phyloP scores from a whole-genome alignment of 768 basidiomycete species.

The Fistulinella prunicolor region DNA sequence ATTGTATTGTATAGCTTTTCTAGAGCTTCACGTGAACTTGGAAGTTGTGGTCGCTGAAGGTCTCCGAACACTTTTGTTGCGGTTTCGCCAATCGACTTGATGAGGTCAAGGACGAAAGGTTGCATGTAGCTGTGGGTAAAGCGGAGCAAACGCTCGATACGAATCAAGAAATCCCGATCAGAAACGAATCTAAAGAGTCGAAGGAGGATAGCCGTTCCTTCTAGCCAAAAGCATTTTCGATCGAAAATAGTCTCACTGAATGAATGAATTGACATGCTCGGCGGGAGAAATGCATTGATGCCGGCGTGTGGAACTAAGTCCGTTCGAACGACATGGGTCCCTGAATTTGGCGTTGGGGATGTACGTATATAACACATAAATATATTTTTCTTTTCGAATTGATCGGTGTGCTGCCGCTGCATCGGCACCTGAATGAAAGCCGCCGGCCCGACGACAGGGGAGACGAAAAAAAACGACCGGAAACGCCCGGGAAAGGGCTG shows the following conservation, averaged over 20 bases:
- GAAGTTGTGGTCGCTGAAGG: too few species aligned
- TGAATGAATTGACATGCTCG: not conserved
- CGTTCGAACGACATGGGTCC: not conserved
- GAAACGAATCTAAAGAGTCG: not conserved
- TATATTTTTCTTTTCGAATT: constrained; percentile 13
- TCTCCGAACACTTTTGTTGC: too few species aligned
- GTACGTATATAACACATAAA: not conserved
- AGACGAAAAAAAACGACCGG: too few species aligned
- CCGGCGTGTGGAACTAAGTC: not conserved
- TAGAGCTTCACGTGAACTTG: too few species aligned
- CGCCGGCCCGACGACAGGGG: constrained; percentile 32
- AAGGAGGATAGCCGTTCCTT: not conserved
- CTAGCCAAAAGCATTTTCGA: not conserved
- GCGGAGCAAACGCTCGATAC: not conserved
- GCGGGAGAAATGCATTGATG: not conserved
- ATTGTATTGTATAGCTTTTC: too few species aligned
- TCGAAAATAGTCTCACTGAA: not conserved
- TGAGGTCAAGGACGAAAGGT: not conserved
- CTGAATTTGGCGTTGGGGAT: constrained; percentile 3
- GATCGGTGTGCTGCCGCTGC: constrained; percentile 13
- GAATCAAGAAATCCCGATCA: not conserved
- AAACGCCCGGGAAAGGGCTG: constrained; percentile 18
- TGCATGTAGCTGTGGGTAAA: not conserved
- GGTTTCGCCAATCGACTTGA: too few species aligned
- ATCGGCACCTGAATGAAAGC: constrained; percentile 32